A percentile compares a stretch with the other conserved stretches of the same genome.
These are phyloP conservation scores for Lipomyces japonicus DNA, from an alignment of 805 yeast species.

Conservation along the genomic window DNA sequence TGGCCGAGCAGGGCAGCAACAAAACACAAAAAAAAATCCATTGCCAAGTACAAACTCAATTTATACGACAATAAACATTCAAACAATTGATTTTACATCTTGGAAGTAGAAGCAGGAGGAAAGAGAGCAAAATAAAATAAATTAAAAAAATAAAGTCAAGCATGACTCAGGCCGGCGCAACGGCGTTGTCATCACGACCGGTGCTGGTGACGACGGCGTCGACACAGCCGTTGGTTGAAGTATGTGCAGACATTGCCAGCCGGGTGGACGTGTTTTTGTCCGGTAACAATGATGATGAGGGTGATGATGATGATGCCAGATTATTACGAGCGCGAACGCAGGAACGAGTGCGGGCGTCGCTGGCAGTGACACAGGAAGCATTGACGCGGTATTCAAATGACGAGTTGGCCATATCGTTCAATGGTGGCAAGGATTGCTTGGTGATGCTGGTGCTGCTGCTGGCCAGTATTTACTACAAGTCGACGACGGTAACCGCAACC, in stretches of 20 bases:
- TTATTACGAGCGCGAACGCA: conserved; percentile 24
- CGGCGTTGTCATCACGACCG: conserved; percentile 5
- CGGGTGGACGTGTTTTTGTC: conserved; percentile 20
- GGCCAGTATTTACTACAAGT: conserved; percentile 46
- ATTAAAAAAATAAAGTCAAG: neutral
- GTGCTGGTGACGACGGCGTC: conserved; percentile 11
- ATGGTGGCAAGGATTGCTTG: conserved; percentile 96
- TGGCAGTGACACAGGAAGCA: conserved; percentile 34
- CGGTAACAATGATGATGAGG: neutral
- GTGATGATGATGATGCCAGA: conserved; percentile 5
- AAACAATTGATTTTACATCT: no score
- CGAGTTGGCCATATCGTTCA: conserved; percentile 76
- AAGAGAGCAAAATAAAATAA: neutral
- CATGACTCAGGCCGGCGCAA: neutral
- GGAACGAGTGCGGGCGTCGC: conserved; percentile 31
- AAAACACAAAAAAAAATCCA: no score
- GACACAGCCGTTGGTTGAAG: conserved; percentile 18
- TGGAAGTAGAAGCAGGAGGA: neutral
- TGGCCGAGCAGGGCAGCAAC: no score
- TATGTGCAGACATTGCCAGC: conserved; percentile 20
- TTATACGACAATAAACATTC: no score
- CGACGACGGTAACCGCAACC: conserved; percentile 1
- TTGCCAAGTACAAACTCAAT: no score
- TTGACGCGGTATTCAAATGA: conserved; percentile 32
- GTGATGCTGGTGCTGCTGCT: conserved; percentile 77